Conservation (phyloP, 441 rosid species). For the Cnidoscolus chayamansa region DNA sequence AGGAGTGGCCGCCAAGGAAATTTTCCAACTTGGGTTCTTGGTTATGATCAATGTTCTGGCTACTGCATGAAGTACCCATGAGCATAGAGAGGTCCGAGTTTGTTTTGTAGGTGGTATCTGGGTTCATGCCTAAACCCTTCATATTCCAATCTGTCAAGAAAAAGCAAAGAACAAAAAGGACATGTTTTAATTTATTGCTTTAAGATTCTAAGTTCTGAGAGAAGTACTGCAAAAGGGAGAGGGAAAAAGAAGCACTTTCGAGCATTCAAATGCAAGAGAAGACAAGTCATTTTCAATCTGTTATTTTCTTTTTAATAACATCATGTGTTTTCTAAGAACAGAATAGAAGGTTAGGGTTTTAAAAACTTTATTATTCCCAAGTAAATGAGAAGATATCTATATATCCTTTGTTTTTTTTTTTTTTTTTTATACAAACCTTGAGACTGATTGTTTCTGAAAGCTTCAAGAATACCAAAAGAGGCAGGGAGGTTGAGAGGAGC, state of each 20-base stretch:
- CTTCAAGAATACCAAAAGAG: conserved; percentile 55
- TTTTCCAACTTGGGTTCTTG: conserved; percentile 75
- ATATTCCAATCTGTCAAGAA: conserved; percentile 57
- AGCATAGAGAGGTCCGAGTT: conserved; percentile 32
- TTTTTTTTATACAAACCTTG: conserved; percentile 42
- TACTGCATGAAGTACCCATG: conserved; percentile 51
- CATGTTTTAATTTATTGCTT: not conserved
- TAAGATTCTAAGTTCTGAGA: not conserved
- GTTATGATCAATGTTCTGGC: conserved; percentile 28
- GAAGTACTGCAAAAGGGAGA: not conserved
- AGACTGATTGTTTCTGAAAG: conserved; percentile 53
- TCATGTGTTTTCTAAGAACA: not conserved
- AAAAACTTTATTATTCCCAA: conserved; percentile 22
- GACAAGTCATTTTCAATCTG: not conserved
- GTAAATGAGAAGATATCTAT: not conserved
- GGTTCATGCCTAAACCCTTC: conserved; percentile 40
- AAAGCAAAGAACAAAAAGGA: not conserved
- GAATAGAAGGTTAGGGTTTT: conserved; percentile 16
- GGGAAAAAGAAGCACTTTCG: not conserved
- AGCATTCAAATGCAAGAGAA: not conserved
- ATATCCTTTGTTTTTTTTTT: too few species aligned
- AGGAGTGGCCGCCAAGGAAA: conserved; percentile 66
- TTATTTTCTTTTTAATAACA: not conserved
- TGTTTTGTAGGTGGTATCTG: conserved; percentile 27
- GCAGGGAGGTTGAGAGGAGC: conserved; percentile 39